Conservation (phyloP, 2,329 filamentous ascomycete species). For the Penicillium sp. region DNA sequence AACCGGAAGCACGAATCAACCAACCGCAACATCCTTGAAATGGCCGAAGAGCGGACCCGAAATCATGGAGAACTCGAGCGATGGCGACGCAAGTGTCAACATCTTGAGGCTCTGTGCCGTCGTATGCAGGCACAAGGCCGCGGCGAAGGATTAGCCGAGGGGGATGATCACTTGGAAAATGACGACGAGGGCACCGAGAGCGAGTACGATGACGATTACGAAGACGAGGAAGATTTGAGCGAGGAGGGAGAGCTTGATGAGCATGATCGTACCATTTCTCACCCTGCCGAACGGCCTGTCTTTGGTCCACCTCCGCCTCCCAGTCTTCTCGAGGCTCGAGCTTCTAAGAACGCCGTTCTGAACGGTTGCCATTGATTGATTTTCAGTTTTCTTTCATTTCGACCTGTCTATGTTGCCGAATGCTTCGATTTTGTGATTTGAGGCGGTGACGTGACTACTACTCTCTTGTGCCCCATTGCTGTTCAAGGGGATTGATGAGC, state of each 20-base stretch:
- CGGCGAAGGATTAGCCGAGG: slow-evolving; percentile 65
- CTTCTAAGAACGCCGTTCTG: slow-evolving; percentile 46
- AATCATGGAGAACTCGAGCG: slow-evolving; percentile 74
- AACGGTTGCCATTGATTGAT: slow-evolving; percentile 41
- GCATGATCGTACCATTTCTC: slow-evolving; percentile 26
- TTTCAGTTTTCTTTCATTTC: slow-evolving; percentile 5
- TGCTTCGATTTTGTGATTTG: slow-evolving; percentile 1
- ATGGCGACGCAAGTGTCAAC: slow-evolving; percentile 80
- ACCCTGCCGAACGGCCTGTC: slow-evolving; percentile 32
- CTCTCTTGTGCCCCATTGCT: neutral
- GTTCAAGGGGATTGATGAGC: neutral
- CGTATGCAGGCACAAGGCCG: slow-evolving; percentile 95
- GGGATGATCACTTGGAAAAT: slow-evolving; percentile 48
- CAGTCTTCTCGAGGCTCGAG: slow-evolving; percentile 43
- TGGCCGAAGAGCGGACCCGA: slow-evolving; percentile 88
- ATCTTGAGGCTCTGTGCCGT: slow-evolving; percentile 90
- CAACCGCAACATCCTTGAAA: slow-evolving; percentile 91
- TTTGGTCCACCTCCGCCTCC: slow-evolving; percentile 7
- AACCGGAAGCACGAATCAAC: slow-evolving; percentile 92
- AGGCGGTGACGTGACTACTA: slow-evolving; percentile 5
- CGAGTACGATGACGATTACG: slow-evolving; percentile 61
- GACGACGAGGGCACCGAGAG: slow-evolving; percentile 49
- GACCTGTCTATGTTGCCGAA: neutral
- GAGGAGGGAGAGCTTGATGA: slow-evolving; percentile 52
- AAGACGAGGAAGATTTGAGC: slow-evolving; percentile 61